Base-by-base conservation (phyloP, 2,329 filamentous ascomycete genomes). In the Colletotrichum cuscutae region DNA sequence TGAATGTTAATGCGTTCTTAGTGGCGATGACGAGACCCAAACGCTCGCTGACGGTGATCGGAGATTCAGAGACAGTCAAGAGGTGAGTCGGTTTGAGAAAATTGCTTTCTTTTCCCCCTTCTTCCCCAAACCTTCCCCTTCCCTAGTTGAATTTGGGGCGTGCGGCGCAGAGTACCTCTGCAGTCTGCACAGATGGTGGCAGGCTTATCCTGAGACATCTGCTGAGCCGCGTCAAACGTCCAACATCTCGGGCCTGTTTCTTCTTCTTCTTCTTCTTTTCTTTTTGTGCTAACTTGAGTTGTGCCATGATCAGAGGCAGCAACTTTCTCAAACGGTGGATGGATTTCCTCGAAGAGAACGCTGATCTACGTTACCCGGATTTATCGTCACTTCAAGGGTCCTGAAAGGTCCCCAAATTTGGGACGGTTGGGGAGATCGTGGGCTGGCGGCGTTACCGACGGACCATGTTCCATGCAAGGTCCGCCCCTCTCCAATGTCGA, bases 21-120 rank as follows among this genome's bases (percentile, higher is more conserved):
- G 95, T 98, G 77, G 96, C 97, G 65, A 98, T 99, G 95, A 99
- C 97, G 74, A 91, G 97, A 76, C 95, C 97, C 6, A 96, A 94
- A 84, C 90, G 97, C 77, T 96, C 97, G 80, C 87, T 99, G 56
- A 97, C 94, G 75, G 89, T 99, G 22, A 93, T 98, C 78, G 97
- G 96, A 57, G 97, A 99, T 82, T 97, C 95, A 72, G 97, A 98
- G 81, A 98, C 96, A 3, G 94, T 98, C 68, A 92, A 92, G 82
- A 91, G 89, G 94, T 97, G 86, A 89, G 94, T 90, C 72, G 32
- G 63, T 61, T 56, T 73, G 67, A 59, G 73, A 72, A 73, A 56
- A 59, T 75, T 65, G 69, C 65, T 66, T 62, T 60, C 72, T 73
- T 53, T 49, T 37, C 74, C 61, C 42, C 42, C 19, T 19, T n/a